Conservation (phyloP, 2,329 filamentous ascomycete species). For the Phoma sp. region DNA sequence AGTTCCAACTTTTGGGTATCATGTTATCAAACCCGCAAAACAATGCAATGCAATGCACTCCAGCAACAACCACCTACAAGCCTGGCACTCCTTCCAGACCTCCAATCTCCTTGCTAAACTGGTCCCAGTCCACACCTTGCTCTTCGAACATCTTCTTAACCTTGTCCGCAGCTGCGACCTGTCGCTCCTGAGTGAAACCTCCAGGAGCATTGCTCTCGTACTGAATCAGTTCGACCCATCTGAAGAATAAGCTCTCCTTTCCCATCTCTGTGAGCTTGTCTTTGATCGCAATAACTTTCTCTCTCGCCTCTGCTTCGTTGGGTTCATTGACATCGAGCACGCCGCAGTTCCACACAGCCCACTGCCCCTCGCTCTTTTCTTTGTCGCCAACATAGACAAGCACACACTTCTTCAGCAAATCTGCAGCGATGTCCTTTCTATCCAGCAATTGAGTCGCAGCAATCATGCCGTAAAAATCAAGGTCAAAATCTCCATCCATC, state of each 20-base stretch:
- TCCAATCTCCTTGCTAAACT: constrained; percentile 74
- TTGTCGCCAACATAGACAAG: constrained; percentile 46
- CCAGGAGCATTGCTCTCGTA: constrained; percentile 81
- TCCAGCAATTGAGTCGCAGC: constrained; percentile 73
- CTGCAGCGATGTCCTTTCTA: constrained; percentile 62
- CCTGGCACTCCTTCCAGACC: constrained; percentile 64
- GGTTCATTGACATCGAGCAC: constrained; percentile 53
- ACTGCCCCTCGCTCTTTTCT: constrained; percentile 61
- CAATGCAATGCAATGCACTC: constrained; percentile 8
- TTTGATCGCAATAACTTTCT: constrained; percentile 81
- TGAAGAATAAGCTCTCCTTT: constrained; percentile 88
- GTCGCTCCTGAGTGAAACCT: constrained; percentile 76
- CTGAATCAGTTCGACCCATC: constrained; percentile 92
- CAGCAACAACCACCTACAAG: constrained; percentile 17
- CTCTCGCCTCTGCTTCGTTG: constrained; percentile 66
- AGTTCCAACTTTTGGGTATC: constrained; percentile 13
- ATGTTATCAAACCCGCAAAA: constrained; percentile 9
- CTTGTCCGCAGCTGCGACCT: constrained; percentile 73
- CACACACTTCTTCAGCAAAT: constrained; percentile 74
- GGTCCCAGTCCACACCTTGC: constrained; percentile 81
- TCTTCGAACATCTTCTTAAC: constrained; percentile 76
- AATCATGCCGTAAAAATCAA: constrained; percentile 85
- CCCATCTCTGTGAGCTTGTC: constrained; percentile 75
- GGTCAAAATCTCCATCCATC: constrained; percentile 83
- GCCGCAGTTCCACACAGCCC: constrained; percentile 71